Conservation (phyloP, 2,329 filamentous ascomycete species). For the Alternaria triticimaculans region DNA sequence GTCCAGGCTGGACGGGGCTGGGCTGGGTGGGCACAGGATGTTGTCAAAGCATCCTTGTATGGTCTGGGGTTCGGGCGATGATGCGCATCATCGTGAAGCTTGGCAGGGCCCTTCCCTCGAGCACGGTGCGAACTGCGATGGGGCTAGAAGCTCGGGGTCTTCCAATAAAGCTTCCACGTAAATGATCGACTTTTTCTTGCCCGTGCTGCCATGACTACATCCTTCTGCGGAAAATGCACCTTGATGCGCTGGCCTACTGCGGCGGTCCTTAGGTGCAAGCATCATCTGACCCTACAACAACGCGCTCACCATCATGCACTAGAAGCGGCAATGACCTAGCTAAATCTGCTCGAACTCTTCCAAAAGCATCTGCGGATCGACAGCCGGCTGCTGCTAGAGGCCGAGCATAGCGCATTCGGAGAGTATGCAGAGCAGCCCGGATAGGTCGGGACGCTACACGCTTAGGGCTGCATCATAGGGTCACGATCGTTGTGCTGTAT, state of each 20-base stretch:
- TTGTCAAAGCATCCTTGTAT: slow-evolving; percentile 42
- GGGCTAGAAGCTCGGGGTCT: background rate
- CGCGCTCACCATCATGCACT: background rate
- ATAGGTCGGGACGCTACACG: slow-evolving; percentile 7
- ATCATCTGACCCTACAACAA: background rate
- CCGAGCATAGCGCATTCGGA: background rate
- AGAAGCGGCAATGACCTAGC: background rate
- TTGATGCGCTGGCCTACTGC: background rate
- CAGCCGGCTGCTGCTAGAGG: background rate
- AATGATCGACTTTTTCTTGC: background rate
- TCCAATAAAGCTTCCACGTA: background rate
- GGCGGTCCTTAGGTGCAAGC: background rate
- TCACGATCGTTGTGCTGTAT: background rate
- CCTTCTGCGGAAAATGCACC: background rate
- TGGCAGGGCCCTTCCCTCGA: background rate
- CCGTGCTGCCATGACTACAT: background rate
- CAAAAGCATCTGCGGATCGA: background rate
- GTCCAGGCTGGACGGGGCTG: slow-evolving; percentile 60
- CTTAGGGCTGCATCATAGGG: background rate
- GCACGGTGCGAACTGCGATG: background rate
- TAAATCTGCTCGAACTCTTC: background rate
- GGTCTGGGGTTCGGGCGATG: slow-evolving; percentile 26
- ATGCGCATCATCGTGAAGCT: background rate
- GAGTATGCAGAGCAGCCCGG: background rate
- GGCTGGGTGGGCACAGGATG: slow-evolving; percentile 56